A percentile compares a stretch with the other conserved stretches of the same genome.
Evolutionary conservation across 805 yeast genomes (phyloP).

Genomic region (Lachancea meyersii): DNA sequence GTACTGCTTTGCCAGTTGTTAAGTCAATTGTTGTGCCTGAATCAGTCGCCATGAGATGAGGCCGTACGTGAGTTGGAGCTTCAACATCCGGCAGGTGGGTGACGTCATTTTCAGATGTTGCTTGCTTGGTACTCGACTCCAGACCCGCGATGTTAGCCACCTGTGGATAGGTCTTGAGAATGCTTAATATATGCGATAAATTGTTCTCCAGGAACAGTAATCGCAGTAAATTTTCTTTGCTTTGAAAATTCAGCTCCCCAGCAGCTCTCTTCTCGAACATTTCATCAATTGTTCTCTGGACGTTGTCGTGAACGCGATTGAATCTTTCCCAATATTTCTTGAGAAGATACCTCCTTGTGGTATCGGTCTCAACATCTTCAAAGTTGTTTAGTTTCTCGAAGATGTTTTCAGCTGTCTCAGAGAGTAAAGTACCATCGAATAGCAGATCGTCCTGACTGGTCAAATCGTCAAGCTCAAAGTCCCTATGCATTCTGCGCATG

Average conservation of each 20-base stretch:
- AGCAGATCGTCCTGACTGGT: conserved; percentile 51
- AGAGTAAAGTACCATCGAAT: conserved; percentile 68
- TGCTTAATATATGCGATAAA: conserved; percentile 46
- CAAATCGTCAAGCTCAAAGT: conserved; percentile 31
- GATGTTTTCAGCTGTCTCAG: conserved; percentile 66
- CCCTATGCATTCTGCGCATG: conserved; percentile 56
- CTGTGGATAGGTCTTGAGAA: conserved; percentile 29
- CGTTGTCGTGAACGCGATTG: conserved; percentile 28
- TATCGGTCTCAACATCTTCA: conserved; percentile 34
- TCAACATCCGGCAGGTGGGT: conserved; percentile 4
- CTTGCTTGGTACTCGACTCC: conserved; percentile 14
- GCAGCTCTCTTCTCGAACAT: conserved; percentile 52
- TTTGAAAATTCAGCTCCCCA: conserved; percentile 52
- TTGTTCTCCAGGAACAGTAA: conserved; percentile 66
- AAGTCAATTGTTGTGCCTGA: conserved; percentile 55
- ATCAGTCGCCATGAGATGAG: conserved; percentile 70
- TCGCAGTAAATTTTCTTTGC: conserved; percentile 68
- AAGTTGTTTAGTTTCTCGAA: conserved; percentile 37
- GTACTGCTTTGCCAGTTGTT: conserved; percentile 64
- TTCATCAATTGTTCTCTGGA: conserved; percentile 48
- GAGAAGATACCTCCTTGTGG: conserved; percentile 34
- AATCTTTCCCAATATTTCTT: conserved; percentile 41
- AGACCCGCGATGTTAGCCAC: conserved; percentile 15
- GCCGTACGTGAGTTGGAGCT: conserved; percentile 29
- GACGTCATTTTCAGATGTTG: conserved; percentile 16